Conservation (phyloP, 805 yeast species). For the Barnettozyma pratensis region DNA sequence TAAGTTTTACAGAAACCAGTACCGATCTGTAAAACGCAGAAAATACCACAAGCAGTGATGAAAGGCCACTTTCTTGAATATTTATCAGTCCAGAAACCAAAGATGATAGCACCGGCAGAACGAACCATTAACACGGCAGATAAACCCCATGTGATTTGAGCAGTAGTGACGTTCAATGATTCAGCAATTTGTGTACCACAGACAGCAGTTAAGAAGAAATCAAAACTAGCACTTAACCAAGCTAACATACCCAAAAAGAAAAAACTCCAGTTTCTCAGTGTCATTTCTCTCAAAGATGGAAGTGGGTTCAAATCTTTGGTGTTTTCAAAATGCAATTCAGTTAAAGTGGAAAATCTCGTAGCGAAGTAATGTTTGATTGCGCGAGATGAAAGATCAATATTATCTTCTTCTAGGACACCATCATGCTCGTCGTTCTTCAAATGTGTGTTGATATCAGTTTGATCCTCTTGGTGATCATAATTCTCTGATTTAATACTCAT, state of each 20-base stretch:
- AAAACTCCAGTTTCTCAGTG: constrained; percentile 45
- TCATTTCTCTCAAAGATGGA: constrained; percentile 34
- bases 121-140: constrained; percentile 69
- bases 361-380: constrained; percentile 16
- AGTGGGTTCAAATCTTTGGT: constrained; percentile 36
- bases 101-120: constrained; percentile 63
- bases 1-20: constrained; percentile 58
- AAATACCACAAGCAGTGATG: constrained; percentile 44
- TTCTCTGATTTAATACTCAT: too few relatives aligned
- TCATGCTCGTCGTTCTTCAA: not conserved
- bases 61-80: constrained; percentile 69
- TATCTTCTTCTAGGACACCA: constrained; percentile 5
- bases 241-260: constrained; percentile 55
- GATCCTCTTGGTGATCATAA: too few relatives aligned
- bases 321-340: constrained; percentile 20
- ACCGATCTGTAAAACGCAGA: constrained; percentile 55
- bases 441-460: too few relatives aligned
- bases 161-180: constrained; percentile 38
- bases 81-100: constrained; percentile 59
- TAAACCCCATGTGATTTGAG: constrained; percentile 66
- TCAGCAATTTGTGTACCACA: constrained; percentile 50
- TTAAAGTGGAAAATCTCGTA: constrained; percentile 24
- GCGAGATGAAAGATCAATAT: constrained; percentile 2
- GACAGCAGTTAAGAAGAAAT: constrained; percentile 60
- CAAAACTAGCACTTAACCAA: constrained; percentile 74